Evolutionary conservation across 2,329 filamentous ascomycete species (phyloP), one percentile per base, ranked within the genome.

Genomic region (Tolypocladium tropicale): DNA sequence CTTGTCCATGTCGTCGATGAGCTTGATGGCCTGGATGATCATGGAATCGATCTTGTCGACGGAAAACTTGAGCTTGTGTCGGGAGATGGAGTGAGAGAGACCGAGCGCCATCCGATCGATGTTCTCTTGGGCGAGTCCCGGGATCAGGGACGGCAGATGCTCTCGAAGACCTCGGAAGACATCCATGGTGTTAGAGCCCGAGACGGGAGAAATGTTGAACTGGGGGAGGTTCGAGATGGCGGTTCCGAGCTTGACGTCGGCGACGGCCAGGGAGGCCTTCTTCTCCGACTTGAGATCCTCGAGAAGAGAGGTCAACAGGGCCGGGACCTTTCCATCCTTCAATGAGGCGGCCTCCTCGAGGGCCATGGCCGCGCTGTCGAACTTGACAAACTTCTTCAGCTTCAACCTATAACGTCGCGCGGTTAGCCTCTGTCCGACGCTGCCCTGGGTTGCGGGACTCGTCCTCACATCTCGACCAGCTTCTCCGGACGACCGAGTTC

Each of bases 1-100:
- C 81, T 99, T 99, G 78, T 99, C 94, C 59, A 99, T 78, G 62
- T 99, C 94, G 70, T 99, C 94, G 51, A 99, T 81, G 53, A 96
- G 83, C 61, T 88, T 87, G 70, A 99, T 94, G 56, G 92, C 92
- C 76, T 99, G 94, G 57, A 99, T 92, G 69, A 99, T 96, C 94
- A 99, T 99, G 53, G 94, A 94, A 71, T 99, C 94, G 64, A 99
- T 93, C 81, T 99, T 99, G 70, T 99, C 92, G 56, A 93, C 88
- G 10, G 90, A 96, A 77, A 99, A 99, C 80, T 96, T 96, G 69
- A 99, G 85, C 81, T 96, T 97, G 78, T 99, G 92, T 61, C 92
- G 87, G 52, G 93, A 95, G 67, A 99, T 86, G 56, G 92, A 96
- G 78, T 99, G 94, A 37, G 93, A 95, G 53, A 99, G 86, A 84